Conservation (phyloP, 139 green algal genomes). For the Pseudopediastrum boryanum region DNA sequence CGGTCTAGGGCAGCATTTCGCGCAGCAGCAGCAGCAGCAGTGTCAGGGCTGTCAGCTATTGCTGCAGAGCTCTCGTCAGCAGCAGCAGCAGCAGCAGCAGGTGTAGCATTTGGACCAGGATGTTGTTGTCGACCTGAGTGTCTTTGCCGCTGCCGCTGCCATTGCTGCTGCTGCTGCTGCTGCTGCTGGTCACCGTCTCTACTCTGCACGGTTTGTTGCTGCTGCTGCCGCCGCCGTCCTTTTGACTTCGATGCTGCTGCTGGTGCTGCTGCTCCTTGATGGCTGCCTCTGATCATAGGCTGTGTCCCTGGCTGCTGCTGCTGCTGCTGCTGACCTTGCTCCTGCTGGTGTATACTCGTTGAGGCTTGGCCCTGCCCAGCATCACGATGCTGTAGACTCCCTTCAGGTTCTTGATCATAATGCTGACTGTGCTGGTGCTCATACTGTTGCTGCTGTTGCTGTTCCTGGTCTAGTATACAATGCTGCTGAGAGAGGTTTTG, state of each 20-base stretch:
- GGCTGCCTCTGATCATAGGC: not conserved
- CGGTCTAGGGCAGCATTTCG: not conserved
- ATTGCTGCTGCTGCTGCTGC: constrained; percentile 5
- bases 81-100: not conserved
- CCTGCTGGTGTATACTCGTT: not conserved
- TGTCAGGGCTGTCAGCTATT: not conserved
- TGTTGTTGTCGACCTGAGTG: not conserved
- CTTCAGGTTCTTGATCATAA: not conserved
- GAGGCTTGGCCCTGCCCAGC: not conserved
- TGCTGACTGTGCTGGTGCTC: not conserved
- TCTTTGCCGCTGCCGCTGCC: not conserved
- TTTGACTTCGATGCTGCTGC: not conserved
- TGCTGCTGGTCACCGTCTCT: not conserved
- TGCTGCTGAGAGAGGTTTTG: not conserved
- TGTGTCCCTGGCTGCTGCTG: not conserved
- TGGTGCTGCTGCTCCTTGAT: not conserved
- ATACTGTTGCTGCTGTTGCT: not conserved
- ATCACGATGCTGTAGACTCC: too few relatives aligned
- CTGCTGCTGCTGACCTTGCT: not conserved
- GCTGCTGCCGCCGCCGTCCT: constrained; percentile 3
- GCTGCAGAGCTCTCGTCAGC: not conserved
- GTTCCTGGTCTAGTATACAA: not conserved
- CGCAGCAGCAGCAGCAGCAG: not conserved
- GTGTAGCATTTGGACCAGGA: not conserved
- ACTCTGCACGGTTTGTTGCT: not conserved